Conservation (phyloP, 495 filamentous ascomycete genomes). For the Neurospora sp. region DNA sequence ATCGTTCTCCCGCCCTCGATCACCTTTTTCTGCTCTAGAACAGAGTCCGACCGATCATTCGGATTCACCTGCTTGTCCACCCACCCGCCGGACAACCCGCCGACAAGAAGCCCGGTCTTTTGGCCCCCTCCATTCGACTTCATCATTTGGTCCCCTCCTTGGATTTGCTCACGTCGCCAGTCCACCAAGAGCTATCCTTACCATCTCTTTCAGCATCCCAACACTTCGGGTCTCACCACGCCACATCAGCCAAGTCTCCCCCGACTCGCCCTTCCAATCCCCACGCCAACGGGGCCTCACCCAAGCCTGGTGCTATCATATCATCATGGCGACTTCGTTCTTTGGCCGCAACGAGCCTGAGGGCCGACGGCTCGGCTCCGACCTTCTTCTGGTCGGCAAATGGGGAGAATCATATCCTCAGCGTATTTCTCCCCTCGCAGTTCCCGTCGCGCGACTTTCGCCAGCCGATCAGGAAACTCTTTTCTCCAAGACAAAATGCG, state of each 20-base stretch:
- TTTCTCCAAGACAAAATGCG: slow-evolving; percentile 4
- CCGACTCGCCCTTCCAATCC: neutral
- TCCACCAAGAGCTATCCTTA: neutral
- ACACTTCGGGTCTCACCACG: neutral
- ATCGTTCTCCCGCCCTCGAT: neutral
- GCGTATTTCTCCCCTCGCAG: neutral
- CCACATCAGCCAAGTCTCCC: neutral
- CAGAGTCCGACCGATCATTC: neutral
- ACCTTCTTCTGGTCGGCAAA: slow-evolving; percentile 14
- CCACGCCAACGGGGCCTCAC: neutral
- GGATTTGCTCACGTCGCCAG: neutral
- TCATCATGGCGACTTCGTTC: slow-evolving; percentile 8
- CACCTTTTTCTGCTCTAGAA: neutral
- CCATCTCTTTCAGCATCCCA: neutral
- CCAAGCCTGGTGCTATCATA: neutral
- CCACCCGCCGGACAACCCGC: neutral
- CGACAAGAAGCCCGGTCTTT: neutral
- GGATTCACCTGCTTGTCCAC: neutral
- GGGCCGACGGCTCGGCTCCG: slow-evolving; percentile 14
- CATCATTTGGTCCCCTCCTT: neutral
- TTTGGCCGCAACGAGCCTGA: slow-evolving; percentile 12
- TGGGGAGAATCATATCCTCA: slow-evolving; percentile 6
- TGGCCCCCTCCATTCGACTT: neutral
- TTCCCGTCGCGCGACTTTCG: slow-evolving; percentile 14
- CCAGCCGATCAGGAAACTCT: slow-evolving; percentile 10